These are phyloP conservation scores for Cicer chorassanicum DNA, from an alignment of 306 rosid species.

Conservation along the genomic window DNA sequence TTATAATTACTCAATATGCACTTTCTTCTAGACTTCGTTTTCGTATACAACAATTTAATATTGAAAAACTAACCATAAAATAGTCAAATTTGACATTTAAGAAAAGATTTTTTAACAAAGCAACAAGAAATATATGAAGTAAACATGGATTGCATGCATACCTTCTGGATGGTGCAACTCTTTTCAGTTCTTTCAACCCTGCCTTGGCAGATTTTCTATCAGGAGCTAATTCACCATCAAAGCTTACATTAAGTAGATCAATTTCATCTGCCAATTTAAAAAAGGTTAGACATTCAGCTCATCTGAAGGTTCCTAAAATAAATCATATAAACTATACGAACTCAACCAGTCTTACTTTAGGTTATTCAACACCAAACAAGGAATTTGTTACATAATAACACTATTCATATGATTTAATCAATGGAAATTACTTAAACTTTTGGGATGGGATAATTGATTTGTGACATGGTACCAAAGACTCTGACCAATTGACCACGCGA, in stretches of 20 bases:
- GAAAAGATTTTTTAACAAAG: neutral
- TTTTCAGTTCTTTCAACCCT: conserved; percentile 71
- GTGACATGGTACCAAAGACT: neutral
- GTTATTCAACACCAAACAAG: conserved; percentile 38
- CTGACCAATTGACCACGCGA: neutral
- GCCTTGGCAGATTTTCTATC: conserved; percentile 88
- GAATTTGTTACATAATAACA: conserved; percentile 32
- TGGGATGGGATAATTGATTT: neutral
- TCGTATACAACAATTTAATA: neutral
- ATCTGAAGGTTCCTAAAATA: conserved; percentile 20
- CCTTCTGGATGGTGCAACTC: conserved; percentile 87
- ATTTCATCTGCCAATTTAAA: conserved; percentile 72
- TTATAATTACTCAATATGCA: conserved; percentile 8
- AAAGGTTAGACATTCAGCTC: conserved; percentile 41
- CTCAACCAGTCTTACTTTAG: conserved; percentile 37
- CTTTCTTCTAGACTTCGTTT: conserved; percentile 21
- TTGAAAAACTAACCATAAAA: conserved; percentile 18
- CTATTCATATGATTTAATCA: neutral
- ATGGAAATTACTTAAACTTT: neutral
- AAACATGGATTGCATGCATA: conserved; percentile 44
- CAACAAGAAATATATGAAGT: neutral
- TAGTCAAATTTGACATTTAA: neutral
- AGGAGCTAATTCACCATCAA: conserved; percentile 83
- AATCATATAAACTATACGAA: conserved; percentile 40
- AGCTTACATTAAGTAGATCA: conserved; percentile 93